A percentile compares a stretch with the other conserved stretches of the same genome.
Evolutionary conservation across 495 filamentous ascomycete species (phyloP).

Genomic region (Talaromyces proteolyticus): DNA sequence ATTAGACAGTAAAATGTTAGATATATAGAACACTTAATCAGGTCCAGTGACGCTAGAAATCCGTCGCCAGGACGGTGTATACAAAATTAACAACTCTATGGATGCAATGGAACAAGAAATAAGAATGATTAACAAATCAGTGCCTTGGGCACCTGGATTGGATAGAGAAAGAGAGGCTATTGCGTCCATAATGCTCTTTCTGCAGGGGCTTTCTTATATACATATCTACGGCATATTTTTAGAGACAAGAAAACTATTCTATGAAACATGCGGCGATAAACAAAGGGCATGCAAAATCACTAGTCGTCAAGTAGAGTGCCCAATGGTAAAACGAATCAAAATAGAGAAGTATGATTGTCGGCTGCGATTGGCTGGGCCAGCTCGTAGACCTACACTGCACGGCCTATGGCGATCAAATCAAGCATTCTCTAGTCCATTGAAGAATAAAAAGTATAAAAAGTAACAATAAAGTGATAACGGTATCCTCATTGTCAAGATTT

Average conservation of each 20-base stretch:
- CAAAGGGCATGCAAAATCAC: neutral
- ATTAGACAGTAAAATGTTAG: too few species aligned
- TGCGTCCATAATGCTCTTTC: too few species aligned
- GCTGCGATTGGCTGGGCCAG: neutral
- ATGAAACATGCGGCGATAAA: neutral
- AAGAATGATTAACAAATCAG: neutral
- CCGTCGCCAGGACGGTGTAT: neutral
- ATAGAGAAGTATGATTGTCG: neutral
- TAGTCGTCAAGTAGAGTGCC: neutral
- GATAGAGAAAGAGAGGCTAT: too few species aligned
- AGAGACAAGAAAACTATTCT: neutral
- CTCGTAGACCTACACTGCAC: neutral
- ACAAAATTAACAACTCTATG: neutral
- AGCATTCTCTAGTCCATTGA: too few species aligned
- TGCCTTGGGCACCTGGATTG: neutral
- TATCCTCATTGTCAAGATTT: too few species aligned
- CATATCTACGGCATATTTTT: neutral
- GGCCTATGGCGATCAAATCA: neutral
- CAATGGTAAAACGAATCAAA: neutral
- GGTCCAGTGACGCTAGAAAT: too few species aligned
- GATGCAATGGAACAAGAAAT: neutral
- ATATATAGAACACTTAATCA: too few species aligned
- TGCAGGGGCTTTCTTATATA: too few species aligned
- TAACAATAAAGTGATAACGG: too few species aligned
- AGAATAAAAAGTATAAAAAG: too few species aligned